A percentile compares a stretch with the other conserved stretches of the same genome.
Evolutionary conservation across 805 yeast genomes (phyloP).

Genomic region (Zygoascus bituminiphila): DNA sequence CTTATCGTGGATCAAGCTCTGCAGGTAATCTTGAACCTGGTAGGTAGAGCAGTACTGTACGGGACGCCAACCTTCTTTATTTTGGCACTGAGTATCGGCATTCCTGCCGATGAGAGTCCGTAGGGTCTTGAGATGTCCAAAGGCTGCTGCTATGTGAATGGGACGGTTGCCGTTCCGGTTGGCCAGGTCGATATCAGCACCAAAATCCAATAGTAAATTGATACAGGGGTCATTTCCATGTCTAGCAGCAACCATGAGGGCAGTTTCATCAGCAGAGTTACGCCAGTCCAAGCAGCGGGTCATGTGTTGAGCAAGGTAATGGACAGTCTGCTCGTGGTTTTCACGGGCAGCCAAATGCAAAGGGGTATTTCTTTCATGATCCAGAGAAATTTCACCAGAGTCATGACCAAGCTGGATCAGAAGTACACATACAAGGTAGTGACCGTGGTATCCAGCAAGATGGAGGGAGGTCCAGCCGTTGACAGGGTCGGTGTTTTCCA

Average conservation of each 20-base stretch:
- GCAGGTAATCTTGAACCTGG: slow-evolving; percentile 40
- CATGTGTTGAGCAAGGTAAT: slow-evolving; percentile 59
- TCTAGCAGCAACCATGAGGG: slow-evolving; percentile 57
- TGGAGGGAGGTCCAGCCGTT: slow-evolving; percentile 83
- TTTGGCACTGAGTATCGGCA: slow-evolving; percentile 41
- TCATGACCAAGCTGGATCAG: slow-evolving; percentile 53
- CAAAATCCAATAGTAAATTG: slow-evolving; percentile 57
- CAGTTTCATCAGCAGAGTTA: slow-evolving; percentile 38
- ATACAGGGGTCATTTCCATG: slow-evolving; percentile 56
- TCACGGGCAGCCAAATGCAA: slow-evolving; percentile 60
- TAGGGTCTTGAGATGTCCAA: slow-evolving; percentile 52
- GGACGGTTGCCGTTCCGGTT: slow-evolving; percentile 78
- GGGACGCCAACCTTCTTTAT: slow-evolving; percentile 59
- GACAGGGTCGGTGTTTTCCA: slow-evolving; percentile 57
- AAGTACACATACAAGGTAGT: slow-evolving; percentile 53
- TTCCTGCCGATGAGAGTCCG: slow-evolving; percentile 43
- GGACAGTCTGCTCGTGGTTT: slow-evolving; percentile 66
- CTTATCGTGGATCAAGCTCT: slow-evolving; percentile 22
- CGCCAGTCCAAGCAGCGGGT: slow-evolving; percentile 49
- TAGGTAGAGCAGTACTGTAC: slow-evolving; percentile 49
- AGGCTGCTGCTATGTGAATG: slow-evolving; percentile 71
- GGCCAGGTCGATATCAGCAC: slow-evolving; percentile 65
- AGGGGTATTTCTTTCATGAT: slow-evolving; percentile 54
- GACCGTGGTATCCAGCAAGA: slow-evolving; percentile 69
- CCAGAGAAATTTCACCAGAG: slow-evolving; percentile 37